These are phyloP conservation scores for Coniferiporia weirii DNA, from an alignment of 1,284 basidiomycete genomes.

Conservation along the genomic window DNA sequence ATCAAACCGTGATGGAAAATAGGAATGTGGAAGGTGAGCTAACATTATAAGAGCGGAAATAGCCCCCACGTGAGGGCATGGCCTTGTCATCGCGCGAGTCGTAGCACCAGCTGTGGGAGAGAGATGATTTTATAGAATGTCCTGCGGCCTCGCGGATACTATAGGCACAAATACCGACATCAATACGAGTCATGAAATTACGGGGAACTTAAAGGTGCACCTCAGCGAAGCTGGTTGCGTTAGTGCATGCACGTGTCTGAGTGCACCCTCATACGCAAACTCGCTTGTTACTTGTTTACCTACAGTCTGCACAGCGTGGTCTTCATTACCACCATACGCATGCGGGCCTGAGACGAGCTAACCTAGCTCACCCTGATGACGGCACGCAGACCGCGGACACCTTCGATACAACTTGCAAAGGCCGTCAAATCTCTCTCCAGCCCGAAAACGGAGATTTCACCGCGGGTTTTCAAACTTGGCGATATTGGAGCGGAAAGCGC, in stretches of 20 bases:
- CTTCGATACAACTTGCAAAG: constrained; percentile 69
- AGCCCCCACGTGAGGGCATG: constrained; percentile 56
- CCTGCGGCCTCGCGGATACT: constrained; percentile 84
- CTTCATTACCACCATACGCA: constrained; percentile 21
- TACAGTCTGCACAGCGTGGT: constrained; percentile 26
- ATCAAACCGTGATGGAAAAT: constrained; percentile 1
- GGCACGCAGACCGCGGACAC: constrained; percentile 58
- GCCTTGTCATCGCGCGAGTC: constrained; percentile 82
- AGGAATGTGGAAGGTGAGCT: constrained; percentile 11
- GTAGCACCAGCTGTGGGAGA: constrained; percentile 73
- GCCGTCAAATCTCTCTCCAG: constrained; percentile 65
- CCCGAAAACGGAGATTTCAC: constrained; percentile 57
- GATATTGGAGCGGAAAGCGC: constrained; percentile 55
- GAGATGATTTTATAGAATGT: constrained; percentile 74
- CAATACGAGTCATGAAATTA: not conserved
- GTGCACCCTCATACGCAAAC: constrained; percentile 74
- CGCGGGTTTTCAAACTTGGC: constrained; percentile 52
- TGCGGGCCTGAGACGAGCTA: constrained; percentile 24
- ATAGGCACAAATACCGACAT: constrained; percentile 13
- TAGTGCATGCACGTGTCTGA: constrained; percentile 70
- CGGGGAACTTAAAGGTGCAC: not conserved
- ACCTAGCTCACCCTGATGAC: constrained; percentile 57
- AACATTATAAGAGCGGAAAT: constrained; percentile 55
- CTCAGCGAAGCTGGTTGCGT: constrained; percentile 60
- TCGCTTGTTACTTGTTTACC: constrained; percentile 60